Conservation (phyloP, 83 land plant genomes). For the Picea abies region DNA sequence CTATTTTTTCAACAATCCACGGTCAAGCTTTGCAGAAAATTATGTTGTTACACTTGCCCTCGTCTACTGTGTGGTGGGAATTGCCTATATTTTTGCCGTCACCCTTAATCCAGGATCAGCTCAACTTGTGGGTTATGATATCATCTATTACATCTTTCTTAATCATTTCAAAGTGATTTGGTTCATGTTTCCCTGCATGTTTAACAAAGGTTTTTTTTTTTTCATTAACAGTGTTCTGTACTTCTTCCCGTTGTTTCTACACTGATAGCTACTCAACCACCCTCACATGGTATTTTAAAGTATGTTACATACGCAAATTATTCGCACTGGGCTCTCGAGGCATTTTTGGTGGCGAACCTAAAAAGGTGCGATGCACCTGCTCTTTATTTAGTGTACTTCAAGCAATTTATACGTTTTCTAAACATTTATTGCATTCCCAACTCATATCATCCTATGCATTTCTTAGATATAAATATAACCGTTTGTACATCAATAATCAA, state of each 20-base stretch:
- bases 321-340: conserved; percentile 89
- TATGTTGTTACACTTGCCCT: conserved; percentile 74
- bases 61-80: conserved; percentile 93
- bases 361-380: conserved; percentile 52
- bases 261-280: conserved; percentile 68
- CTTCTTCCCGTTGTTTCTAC: conserved; percentile 90
- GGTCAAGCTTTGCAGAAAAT: conserved; percentile 79
- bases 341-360: conserved; percentile 90
- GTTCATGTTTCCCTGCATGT: neutral
- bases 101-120: conserved; percentile 78
- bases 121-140: conserved; percentile 74
- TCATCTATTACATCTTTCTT: neutral
- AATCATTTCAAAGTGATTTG: neutral
- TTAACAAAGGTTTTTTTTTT: neutral
- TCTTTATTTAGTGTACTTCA: no score
- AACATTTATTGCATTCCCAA: no score
- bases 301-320: conserved; percentile 58
- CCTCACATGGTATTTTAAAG: conserved; percentile 37
- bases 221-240: conserved; percentile 80
- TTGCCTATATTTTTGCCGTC: conserved; percentile 88
- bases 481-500: no score
- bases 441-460: no score
- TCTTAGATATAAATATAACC: no score
- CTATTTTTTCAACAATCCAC: conserved; percentile 94
- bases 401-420: no score